Evolutionary conservation across 2,329 filamentous ascomycete species (phyloP).

Genomic region (Clonostachys sp.): DNA sequence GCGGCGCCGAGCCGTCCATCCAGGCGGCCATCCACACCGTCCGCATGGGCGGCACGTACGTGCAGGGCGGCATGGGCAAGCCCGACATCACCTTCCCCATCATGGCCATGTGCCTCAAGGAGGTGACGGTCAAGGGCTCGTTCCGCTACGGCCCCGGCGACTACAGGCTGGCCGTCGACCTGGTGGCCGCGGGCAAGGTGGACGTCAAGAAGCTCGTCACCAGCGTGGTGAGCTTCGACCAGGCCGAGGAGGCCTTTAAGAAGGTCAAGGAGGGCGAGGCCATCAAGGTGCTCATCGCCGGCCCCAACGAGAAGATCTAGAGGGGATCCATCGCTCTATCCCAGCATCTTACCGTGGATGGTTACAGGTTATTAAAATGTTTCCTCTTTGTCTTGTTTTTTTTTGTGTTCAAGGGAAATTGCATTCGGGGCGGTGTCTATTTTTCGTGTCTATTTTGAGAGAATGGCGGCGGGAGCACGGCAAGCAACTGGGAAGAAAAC

Average conservation of each 20-base stretch:
- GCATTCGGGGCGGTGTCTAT: too few relatives aligned
- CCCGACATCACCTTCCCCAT: conserved; percentile 88
- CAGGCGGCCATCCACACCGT: conserved; percentile 70
- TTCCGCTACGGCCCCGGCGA: conserved; percentile 89
- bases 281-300: conserved; percentile 65
- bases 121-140: conserved; percentile 79
- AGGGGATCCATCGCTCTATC: too few relatives aligned
- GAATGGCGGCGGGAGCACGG: too few relatives aligned
- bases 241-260: conserved; percentile 82
- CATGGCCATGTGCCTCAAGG: conserved; percentile 83
- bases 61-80: conserved; percentile 89
- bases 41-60: conserved; percentile 68
- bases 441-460: too few relatives aligned
- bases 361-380: too few relatives aligned
- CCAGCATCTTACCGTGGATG: too few relatives aligned
- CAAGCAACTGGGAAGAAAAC: too few relatives aligned
- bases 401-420: too few relatives aligned
- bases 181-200: conserved; percentile 69
- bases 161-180: conserved; percentile 76
- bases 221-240: conserved; percentile 68
- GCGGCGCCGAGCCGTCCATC: conserved; percentile 73
- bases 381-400: too few relatives aligned
- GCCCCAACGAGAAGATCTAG: conserved; percentile 53
- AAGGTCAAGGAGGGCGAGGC: conserved; percentile 81
- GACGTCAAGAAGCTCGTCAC: conserved; percentile 81